Conservation (phyloP, 805 yeast species). For the Candida glaebosa region DNA sequence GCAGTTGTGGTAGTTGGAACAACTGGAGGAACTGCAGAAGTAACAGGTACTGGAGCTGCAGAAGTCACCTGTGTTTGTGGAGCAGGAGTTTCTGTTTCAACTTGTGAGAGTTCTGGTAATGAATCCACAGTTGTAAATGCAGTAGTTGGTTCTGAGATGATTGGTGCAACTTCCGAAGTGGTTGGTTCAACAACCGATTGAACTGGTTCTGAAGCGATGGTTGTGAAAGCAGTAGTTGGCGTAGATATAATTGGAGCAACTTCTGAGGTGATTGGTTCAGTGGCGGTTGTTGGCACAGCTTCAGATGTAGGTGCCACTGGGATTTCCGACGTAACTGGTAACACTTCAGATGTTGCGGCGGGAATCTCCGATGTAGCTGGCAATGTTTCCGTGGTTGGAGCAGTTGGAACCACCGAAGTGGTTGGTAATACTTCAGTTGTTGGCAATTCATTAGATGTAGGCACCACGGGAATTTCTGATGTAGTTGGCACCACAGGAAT, state of each 20-base stretch:
- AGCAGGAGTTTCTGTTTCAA: conserved; percentile 3
- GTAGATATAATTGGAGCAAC: conserved; percentile 5
- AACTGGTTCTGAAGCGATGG: conserved; percentile 4
- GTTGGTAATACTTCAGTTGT: not conserved
- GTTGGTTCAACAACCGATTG: not conserved
- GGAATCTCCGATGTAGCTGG: not conserved
- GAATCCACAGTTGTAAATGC: not conserved
- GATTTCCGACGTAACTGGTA: not conserved
- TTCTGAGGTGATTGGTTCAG: conserved; percentile 4
- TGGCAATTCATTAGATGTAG: not conserved
- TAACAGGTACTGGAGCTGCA: not conserved
- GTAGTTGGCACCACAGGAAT: not conserved
- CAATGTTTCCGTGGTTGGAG: no score
- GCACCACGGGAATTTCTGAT: not conserved
- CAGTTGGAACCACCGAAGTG: no score
- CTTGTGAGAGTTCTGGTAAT: not conserved
- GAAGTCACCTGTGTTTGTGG: not conserved
- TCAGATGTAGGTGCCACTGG: not conserved
- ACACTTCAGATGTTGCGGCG: not conserved
- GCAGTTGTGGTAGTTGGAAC: conserved; percentile 3
- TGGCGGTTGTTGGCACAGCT: not conserved
- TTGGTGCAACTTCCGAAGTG: not conserved
- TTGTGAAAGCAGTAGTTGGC: conserved; percentile 4
- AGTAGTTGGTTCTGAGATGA: conserved; percentile 2
- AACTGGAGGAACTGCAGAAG: not conserved